Base-by-base conservation (phyloP, 495 filamentous ascomycete genomes). In the Darksidea phi region DNA sequence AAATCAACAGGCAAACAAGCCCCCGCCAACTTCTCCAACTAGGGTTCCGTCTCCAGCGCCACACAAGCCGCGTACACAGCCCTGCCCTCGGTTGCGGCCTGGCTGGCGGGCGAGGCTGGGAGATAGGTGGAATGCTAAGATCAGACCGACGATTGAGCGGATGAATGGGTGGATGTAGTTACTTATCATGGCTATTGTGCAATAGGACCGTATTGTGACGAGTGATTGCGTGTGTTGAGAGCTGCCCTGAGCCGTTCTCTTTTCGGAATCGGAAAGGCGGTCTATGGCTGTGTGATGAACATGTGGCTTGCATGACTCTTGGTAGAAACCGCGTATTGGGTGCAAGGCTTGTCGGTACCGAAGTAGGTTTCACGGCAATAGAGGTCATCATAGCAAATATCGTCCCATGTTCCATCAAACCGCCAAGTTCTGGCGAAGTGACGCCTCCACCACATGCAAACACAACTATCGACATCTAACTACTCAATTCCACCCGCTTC, bases 401-500 rank as follows among this genome's bases (percentile, higher is more conserved):
- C 28, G 28, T 32, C 28, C 28, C 4, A 45, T 13, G 6, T 17
- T 21, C 41, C 41, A 45, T 15, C 41, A 45, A 45, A n/a, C 41
- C 4, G 41, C 13, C 41, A 45, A 45, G n/a, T 6, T 52, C 5
- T 4, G 28, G 28, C 28, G 28, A 3, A 32, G 28, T 3, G 28
- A 32, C 3, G 28, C 28, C 28, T 32, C 28, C 28, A 32, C 10
- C 28, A n/a, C n/a, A n/a, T 32, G 28, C 28, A 32, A 32, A 32
- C 3, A 3, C 28, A 32, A 3, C 28, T 32, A 32, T 10, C 28
- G 28, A 32, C 28, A 32, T 32, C 24, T 21, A 63, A n/a, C 68
- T 50, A 2, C 61, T 61, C 46, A 77, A 60, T 70, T 98, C 94
- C 1, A 95, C 85, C 68, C 94, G 82, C 54, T 82, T 82, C 72